Percentiles rank a stretch among this genome's conserved stretches.
Evolutionary conservation across 2,329 filamentous ascomycete genomes (phyloP).

Genomic region (Anisogramma anomala): DNA sequence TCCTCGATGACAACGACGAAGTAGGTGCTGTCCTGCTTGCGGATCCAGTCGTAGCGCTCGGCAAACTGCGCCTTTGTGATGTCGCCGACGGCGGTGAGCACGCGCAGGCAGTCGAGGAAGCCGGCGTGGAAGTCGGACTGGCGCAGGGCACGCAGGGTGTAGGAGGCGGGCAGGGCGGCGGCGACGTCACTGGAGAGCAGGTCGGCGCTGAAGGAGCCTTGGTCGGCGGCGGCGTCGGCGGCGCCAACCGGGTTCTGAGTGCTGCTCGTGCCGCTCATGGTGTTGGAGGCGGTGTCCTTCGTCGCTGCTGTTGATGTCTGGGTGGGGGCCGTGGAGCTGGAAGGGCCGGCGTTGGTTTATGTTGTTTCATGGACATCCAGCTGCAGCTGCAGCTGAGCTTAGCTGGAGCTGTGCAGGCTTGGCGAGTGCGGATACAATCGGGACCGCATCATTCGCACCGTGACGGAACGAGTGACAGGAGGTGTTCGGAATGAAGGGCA

Average conservation of each 20-base stretch:
- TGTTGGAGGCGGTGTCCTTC: too few relatives aligned
- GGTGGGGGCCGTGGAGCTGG: slow-evolving; percentile 7
- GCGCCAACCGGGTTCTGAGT: slow-evolving; percentile 17
- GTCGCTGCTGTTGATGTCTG: too few relatives aligned
- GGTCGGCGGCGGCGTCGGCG: slow-evolving; percentile 22
- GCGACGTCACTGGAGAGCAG: slow-evolving; percentile 70
- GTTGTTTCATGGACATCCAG: slow-evolving; percentile 7
- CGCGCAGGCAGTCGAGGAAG: slow-evolving; percentile 83
- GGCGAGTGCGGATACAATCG: too few relatives aligned
- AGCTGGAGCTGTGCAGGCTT: too few relatives aligned
- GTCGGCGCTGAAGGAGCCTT: slow-evolving; percentile 63
- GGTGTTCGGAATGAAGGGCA: too few relatives aligned
- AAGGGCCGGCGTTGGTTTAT: neutral
- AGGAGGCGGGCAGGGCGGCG: slow-evolving; percentile 63
- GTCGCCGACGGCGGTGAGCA: slow-evolving; percentile 87
- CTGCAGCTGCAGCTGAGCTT: neutral
- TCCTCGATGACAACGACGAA: slow-evolving; percentile 82
- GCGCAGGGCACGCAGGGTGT: slow-evolving; percentile 70
- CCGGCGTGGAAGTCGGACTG: slow-evolving; percentile 66
- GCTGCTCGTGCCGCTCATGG: slow-evolving; percentile 5
- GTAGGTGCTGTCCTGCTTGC: slow-evolving; percentile 61
- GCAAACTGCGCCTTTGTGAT: slow-evolving; percentile 64
- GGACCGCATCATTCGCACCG: too few relatives aligned
- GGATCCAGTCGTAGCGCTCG: slow-evolving; percentile 74
- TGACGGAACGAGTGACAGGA: too few relatives aligned